Evolutionary conservation across 164 flowering plant genomes (phyloP), one percentile per base, ranked within the genome.

Genomic region (Stephania cephalantha): DNA sequence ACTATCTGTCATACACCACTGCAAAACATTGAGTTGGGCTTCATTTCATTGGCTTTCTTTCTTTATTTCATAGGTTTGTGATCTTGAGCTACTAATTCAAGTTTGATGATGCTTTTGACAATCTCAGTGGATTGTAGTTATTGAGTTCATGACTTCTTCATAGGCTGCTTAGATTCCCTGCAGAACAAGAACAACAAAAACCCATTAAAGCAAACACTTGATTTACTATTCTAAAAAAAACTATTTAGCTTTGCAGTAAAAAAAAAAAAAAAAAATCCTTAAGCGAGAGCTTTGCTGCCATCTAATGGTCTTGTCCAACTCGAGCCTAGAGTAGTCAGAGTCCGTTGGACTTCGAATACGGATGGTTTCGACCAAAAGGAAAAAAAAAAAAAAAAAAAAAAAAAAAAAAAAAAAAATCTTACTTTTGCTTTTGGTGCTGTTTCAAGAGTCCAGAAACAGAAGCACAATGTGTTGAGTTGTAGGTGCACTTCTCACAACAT

Each of bases 401-500:
- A 35, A 35, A 35, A 35, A 35, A 35, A 35, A 35, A 35, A 35
- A 35, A 35, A 35, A 35, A 35, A 35, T 35, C 42, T 35, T 35
- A 7, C 58, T 72, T 69, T 84, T 79, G 81, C 86, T 84, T 90
- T 71, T 81, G 9, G 25, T 42, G 84, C 75, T 88, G 92, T 84
- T 87, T 87, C 73, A 93, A 82, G 69, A 93, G 93, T 65, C 78
- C 89, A 74, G 98, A 79, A 17, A 91, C 85, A 71, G 95, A 91
- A 79, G 83, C 97, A 79, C 97, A 93, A 77, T 93, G 97, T 0
- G 94, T 91, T 3, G 98, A 93, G 4, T 88, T 80, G 73, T 93
- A 82, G 4, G 87, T 72, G 80, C 92, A 88, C 73, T 83, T 84
- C 82, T 93, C 95, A 58, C 98, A 91, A 84, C 98, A 93, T 25